Base-by-base conservation (phyloP, 352 stramenopile genomes). In the Pythium aquatile region DNA sequence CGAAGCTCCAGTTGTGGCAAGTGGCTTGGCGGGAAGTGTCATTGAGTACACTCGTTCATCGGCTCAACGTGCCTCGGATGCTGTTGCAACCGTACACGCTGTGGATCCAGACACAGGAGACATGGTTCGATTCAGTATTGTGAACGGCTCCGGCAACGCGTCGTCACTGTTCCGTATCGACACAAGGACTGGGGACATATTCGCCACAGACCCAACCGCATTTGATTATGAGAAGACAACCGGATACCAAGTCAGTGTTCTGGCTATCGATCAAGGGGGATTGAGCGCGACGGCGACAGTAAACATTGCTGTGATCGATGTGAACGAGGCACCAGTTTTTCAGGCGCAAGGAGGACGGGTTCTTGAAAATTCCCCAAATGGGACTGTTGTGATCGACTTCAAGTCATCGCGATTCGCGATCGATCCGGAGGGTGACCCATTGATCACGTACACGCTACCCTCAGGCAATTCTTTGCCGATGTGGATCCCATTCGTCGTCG, bases 241-340 rank as follows among this genome's bases (percentile, higher is more conserved):
- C 0, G 26, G 26, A 3, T 83, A 69, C 28, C 2, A 61, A 2
- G 40, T 76, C 2, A 6, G 10, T 14, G 46, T 71, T 1, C 6
- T 44, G 3, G 76, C 72, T 10, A 68, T 54, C 9, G 79, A 88
- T 58, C n/a, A 33, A n/a, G 65, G 30, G 16, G 77, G 74, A 24
- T n/a, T 83, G n/a, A 66, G 40, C 2, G 46, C 30, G 29, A 66
- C 67, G 5, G 40, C 76, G 44, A 29, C 33, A 8, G 59, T 86
- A 1, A 54, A 66, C 40, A 77, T 88, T 17, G 53, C 37, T 20
- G 77, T 88, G 2, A 7, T 73, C 2, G 60, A 88, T 54, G 60
- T 73, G 5, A 88, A 88, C 40, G 77, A 86, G 63, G 54, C 75
- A 9, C 79, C 79, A 17, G 52, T 76, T 13, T 79, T 86, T 40